Evolutionary conservation across 306 rosid species (phyloP), one percentile per base, ranked within the genome.

Genomic region (Arachis hypogaea): DNA sequence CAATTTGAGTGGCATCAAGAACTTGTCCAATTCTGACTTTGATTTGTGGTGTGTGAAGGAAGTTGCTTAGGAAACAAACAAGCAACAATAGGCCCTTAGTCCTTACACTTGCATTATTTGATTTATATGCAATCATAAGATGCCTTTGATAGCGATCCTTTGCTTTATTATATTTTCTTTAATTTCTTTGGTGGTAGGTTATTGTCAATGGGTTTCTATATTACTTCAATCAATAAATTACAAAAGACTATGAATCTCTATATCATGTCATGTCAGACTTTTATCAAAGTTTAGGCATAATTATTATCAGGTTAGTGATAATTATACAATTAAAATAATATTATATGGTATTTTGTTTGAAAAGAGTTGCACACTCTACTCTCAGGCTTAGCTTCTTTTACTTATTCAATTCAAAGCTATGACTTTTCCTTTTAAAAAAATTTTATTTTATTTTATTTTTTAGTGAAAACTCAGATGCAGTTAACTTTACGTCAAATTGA

Each of bases 391-490:
- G 36, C 36, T 56, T 56, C 36, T 7, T 57, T 16, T 7, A 57
- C 0, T 11, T 3, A 8, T 57, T 7, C 61, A 50, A 8, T 57
- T 7, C 61, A 50, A 50, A 50, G 16, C 11, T 50, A 50, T 54
- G 36, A 55, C 36, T 18, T 6, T 55, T 18, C 11, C 33, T 16
- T 16, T 55, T 7, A 18, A 14, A 52, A 33, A 0, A 52, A 52
- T 33, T 33, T 33, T 33, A 33, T 2, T 33, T 33, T 33, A 33
- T 33, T 33, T 22, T 22, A 22, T 22, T 22, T 22, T 33, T 33
- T 2, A 0, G 4, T 4, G 4, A 2, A 18, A 18, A 18, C 0
- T 18, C 18, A 18, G 0, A 0, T 18, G 0, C 18, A 18, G 0
- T 18, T 18, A 18, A 18, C 18, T 18, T 18, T 0, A 18, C 0